A percentile compares a stretch with the other conserved stretches of the same genome.
These are phyloP conservation scores for Selaginella tamariscina DNA, from an alignment of 75 land plant species.

Conservation along the genomic window DNA sequence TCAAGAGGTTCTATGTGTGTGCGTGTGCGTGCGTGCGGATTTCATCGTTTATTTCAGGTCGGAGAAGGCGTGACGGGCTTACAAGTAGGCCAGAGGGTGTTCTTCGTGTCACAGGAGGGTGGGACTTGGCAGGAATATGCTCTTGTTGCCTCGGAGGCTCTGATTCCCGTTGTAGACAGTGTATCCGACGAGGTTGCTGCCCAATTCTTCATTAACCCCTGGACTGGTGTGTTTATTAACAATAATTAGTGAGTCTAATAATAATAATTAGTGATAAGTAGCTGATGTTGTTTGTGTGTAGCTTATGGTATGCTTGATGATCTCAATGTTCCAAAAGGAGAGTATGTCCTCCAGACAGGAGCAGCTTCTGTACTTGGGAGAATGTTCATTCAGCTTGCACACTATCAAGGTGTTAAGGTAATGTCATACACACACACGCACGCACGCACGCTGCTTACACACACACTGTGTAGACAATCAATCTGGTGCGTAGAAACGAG, in stretches of 20 bases:
- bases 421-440: too few relatives aligned
- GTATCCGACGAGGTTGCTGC: slow-evolving; percentile 23
- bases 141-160: neutral
- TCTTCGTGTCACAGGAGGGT: slow-evolving; percentile 10
- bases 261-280: neutral
- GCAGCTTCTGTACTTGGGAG: neutral
- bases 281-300: neutral
- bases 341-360: neutral
- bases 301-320: slow-evolving; percentile 2
- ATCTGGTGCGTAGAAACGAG: slow-evolving; percentile 29
- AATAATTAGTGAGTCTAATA: neutral
- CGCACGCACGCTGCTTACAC: too few relatives aligned
- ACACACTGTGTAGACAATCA: slow-evolving; percentile 32
- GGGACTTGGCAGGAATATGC: slow-evolving; percentile 28
- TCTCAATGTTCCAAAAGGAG: slow-evolving; percentile 12
- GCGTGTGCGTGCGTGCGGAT: neutral
- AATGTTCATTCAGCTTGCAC: slow-evolving; percentile 5
- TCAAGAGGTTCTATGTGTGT: slow-evolving; percentile 14
- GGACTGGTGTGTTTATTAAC: slow-evolving; percentile 18
- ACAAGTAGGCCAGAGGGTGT: slow-evolving; percentile 19
- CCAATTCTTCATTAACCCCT: slow-evolving; percentile 22
- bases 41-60: slow-evolving; percentile 13
- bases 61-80: slow-evolving; percentile 24
- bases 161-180: slow-evolving; percentile 17
- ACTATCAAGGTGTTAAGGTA: neutral